These are phyloP conservation scores for Serendipita sp. DNA, from an alignment of 768 basidiomycete species.

Conservation along the genomic window DNA sequence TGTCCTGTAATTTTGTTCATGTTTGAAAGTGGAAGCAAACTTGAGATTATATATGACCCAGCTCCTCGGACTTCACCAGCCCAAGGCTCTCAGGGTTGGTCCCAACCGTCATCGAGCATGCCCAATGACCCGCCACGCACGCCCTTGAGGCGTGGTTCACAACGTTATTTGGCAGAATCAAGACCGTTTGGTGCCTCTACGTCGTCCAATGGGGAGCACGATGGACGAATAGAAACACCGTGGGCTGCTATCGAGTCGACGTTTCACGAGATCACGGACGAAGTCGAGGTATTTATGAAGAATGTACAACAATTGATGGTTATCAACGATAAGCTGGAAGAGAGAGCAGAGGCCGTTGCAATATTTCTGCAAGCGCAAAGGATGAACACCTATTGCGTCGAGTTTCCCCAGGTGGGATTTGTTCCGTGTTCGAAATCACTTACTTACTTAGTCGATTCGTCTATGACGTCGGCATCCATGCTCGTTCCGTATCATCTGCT, in stretches of 20 bases:
- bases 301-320: constrained; percentile 58
- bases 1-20: neutral
- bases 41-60: too few species aligned
- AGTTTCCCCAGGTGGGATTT: constrained; percentile 66
- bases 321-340: constrained; percentile 59
- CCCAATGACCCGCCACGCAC: constrained; percentile 36
- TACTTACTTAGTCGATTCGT: too few species aligned
- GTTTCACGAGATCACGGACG: constrained; percentile 75
- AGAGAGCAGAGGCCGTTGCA: constrained; percentile 87
- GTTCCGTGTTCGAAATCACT: neutral
- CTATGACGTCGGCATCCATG: neutral
- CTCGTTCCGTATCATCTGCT: too few species aligned
- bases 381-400: constrained; percentile 88
- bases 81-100: too few species aligned
- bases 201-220: constrained; percentile 60
- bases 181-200: constrained; percentile 15
- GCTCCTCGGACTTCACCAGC: too few species aligned
- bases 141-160: constrained; percentile 77
- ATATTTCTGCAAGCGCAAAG: constrained; percentile 84
- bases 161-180: constrained; percentile 62
- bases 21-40: neutral
- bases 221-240: constrained; percentile 54
- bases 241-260: constrained; percentile 44
- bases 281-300: constrained; percentile 61
- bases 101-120: neutral